phyloP scores from a whole-genome alignment of 495 filamentous ascomycete genomes.

The Neurospora sp. region DNA sequence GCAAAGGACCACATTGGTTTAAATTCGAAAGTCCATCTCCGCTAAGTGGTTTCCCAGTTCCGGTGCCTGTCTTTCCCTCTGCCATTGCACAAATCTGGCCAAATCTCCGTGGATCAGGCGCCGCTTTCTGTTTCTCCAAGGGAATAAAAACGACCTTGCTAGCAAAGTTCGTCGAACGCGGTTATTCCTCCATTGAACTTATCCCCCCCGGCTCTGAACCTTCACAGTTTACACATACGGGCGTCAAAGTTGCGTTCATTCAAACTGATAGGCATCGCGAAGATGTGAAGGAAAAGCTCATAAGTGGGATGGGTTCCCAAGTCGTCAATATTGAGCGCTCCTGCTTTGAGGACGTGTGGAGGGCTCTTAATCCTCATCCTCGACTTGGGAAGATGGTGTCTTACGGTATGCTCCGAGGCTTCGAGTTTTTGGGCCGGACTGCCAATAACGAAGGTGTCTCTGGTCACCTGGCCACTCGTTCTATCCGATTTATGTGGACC shows the following conservation, averaged over 20 bases:
- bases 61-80: neutral
- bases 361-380: neutral
- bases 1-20: too few species aligned
- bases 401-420: neutral
- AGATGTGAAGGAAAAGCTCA: too few species aligned
- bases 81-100: neutral
- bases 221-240: neutral
- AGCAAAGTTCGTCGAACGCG: rapidly evolving
- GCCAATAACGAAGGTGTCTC: neutral
- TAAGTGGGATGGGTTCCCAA: too few species aligned
- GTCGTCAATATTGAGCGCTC: too few species aligned
- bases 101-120: neutral
- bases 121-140: neutral
- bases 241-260: neutral
- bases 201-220: neutral
- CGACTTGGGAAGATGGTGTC: neutral
- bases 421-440: neutral
- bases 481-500: neutral
- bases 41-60: too few species aligned
- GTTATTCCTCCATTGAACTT: neutral
- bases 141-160: neutral
- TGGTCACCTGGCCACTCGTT: neutral
- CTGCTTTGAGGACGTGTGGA: too few species aligned
- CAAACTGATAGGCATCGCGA: too few species aligned
- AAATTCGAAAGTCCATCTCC: too few species aligned